A percentile compares a stretch with the other conserved stretches of the same genome.
These are phyloP conservation scores for Raddia distichophylla DNA, from an alignment of 176 grass and related monocot species.

Conservation along the genomic window DNA sequence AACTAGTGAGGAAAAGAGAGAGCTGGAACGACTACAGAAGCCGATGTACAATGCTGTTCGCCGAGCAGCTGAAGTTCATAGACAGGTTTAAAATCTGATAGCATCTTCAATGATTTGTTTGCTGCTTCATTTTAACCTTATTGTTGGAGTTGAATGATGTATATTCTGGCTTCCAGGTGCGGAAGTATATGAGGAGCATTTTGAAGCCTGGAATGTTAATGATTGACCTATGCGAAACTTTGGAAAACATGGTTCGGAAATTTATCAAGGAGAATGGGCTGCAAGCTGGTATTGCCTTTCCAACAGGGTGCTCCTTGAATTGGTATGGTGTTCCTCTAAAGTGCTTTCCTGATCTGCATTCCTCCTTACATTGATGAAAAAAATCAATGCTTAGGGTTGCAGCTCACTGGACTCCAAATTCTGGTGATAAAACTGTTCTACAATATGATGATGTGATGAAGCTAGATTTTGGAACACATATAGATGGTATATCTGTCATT, in stretches of 20 bases:
- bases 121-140: conserved; percentile 8
- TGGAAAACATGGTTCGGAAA: conserved; percentile 59
- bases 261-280: conserved; percentile 68
- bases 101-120: not conserved
- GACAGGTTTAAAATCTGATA: conserved; percentile 65
- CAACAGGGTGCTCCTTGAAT: conserved; percentile 66
- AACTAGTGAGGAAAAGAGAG: conserved; percentile 94
- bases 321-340: conserved; percentile 36
- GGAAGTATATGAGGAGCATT: conserved; percentile 93
- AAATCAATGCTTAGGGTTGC: conserved; percentile 70
- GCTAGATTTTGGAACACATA: conserved; percentile 96
- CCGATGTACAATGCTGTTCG: conserved; percentile 86
- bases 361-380: conserved; percentile 22
- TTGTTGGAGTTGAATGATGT: conserved; percentile 14
- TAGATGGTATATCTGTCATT: conserved; percentile 71
- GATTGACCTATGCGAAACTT: conserved; percentile 79
- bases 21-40: conserved; percentile 80
- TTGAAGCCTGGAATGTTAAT: conserved; percentile 97
- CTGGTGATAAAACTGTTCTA: conserved; percentile 93
- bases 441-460: conserved; percentile 99
- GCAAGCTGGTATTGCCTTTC: conserved; percentile 68
- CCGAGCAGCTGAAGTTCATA: conserved; percentile 97
- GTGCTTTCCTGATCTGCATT: not conserved
- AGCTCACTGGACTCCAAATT: conserved; percentile 98
- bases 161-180: conserved; percentile 58